phyloP scores from a whole-genome alignment of 176 grass and related monocot genomes.

The Raddia distichophylla region DNA sequence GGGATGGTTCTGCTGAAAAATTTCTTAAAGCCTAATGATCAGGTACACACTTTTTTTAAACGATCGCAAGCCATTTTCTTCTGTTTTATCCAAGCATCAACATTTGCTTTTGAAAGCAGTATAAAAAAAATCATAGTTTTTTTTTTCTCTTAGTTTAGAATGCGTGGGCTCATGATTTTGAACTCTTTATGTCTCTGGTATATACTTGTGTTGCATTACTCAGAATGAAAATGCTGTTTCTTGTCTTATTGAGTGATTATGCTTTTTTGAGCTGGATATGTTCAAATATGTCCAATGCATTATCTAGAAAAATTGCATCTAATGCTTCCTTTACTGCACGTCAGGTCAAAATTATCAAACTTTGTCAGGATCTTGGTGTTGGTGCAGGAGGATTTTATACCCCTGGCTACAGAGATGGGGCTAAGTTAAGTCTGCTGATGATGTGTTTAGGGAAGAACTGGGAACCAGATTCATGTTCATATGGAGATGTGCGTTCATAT shows the following conservation, averaged over 20 bases:
- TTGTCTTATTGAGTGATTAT: background rate
- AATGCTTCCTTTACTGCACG: background rate
- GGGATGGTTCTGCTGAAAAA: slow-evolving; percentile 66
- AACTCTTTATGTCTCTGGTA: background rate
- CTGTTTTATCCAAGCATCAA: background rate
- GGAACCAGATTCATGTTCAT: slow-evolving; percentile 54
- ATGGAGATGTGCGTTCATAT: slow-evolving; percentile 29
- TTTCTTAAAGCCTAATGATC: slow-evolving; percentile 44
- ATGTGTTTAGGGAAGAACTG: slow-evolving; percentile 77
- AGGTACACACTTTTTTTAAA: no score
- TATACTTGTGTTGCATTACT: background rate
- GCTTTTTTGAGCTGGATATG: background rate
- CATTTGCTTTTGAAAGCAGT: background rate
- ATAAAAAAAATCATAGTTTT: background rate
- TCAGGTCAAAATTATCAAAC: slow-evolving; percentile 60
- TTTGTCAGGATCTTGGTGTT: slow-evolving; percentile 54
- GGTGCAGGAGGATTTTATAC: slow-evolving; percentile 57
- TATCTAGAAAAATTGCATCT: background rate
- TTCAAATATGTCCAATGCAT: background rate
- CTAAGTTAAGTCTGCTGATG: slow-evolving; percentile 49
- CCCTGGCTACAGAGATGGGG: slow-evolving; percentile 56
- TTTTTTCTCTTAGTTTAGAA: background rate
- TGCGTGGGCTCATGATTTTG: background rate
- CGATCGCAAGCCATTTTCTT: background rate
- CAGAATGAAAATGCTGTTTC: background rate